Evolutionary conservation across 2,329 filamentous ascomycete species (phyloP), one percentile per base, ranked within the genome.

Genomic region (Cryphonectria carpinicola): DNA sequence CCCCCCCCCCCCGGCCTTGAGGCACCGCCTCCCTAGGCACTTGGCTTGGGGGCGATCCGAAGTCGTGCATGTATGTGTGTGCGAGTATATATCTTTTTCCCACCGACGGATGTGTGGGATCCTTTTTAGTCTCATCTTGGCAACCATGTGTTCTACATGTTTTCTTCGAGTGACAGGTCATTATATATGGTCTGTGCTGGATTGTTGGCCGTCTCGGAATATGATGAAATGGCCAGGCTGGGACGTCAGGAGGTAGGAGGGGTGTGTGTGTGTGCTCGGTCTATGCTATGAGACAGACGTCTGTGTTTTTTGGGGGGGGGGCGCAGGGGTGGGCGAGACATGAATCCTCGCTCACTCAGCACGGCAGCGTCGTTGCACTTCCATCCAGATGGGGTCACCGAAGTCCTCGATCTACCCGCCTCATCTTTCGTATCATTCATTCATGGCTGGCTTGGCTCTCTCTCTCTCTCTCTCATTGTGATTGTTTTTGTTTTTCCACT

Each of bases 31-130:
- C 43, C 43, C 43, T 2, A 17, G 17, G 43, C 6, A n/a, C 46
- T 11, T 22, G 60, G 41, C 37, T 49, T 68, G 54, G 62, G 11
- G 11, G 43, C 62, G 62, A 65, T 65, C 62, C 41, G 62, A 65
- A 46, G 62, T 43, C 37, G 35, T 64, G 37, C 39, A 64, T 28
- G 62, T 13, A 64, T 28, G 62, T 13, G 32, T 32, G 32, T 4
- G 39, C 46, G 46, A 49, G 6, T 49, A 2, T 1, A 10, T 58
- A 14, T 32, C 28, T 52, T 64, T 64, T 52, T 64, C n/a, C 19
- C n/a, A 28, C 19, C 39, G 62, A 13, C 22, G 32, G 32, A 32
- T 3, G 32, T 32, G 62, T 64, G 62, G 25, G n/a, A 65, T 22
- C 19, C 8, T 22, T 49, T 11, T 32, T 49, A 49, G n/a, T 32